Percentiles rank a stretch among this genome's conserved stretches.
These are phyloP conservation scores for Fusarium sp. DNA, from an alignment of 2,329 filamentous ascomycete genomes.

Conservation along the genomic window DNA sequence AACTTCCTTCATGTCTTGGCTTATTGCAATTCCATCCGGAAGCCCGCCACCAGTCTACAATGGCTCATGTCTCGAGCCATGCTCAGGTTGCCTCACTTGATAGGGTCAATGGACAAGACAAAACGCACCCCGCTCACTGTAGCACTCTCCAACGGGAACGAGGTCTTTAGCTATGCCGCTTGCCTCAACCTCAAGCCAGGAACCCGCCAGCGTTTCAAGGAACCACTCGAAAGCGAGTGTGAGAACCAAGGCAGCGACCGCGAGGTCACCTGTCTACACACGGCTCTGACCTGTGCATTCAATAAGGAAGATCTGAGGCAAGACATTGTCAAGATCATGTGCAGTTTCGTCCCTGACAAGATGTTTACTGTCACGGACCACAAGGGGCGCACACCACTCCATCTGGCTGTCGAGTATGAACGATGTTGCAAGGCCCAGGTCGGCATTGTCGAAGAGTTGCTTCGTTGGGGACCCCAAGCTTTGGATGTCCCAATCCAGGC, in stretches of 20 bases:
- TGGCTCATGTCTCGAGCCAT: conserved; percentile 14
- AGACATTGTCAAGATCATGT: conserved; percentile 6
- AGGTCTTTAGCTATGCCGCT: not conserved
- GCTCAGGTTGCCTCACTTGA: not conserved
- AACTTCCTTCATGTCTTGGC: conserved; percentile 9
- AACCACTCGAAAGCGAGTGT: not conserved
- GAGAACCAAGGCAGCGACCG: not conserved
- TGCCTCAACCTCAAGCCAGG: not conserved
- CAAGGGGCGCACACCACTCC: conserved; percentile 4
- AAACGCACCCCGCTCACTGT: conserved; percentile 6
- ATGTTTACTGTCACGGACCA: conserved; percentile 10
- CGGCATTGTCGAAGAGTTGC: not conserved
- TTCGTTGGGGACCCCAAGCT: not conserved
- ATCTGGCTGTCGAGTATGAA: conserved; percentile 14
- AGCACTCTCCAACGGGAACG: not conserved
- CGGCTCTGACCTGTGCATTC: not conserved
- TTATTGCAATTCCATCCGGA: conserved; percentile 4
- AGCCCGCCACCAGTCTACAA: not conserved
- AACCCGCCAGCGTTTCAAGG: not conserved
- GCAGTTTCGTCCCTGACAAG: conserved; percentile 6
- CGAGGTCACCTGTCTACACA: conserved; percentile 1
- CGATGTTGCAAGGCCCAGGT: conserved; percentile 3
- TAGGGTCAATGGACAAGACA: conserved; percentile 1
- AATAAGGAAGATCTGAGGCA: not conserved
- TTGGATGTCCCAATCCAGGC: not conserved